A percentile compares a stretch with the other conserved stretches of the same genome.
Evolutionary conservation across 1,139 yeast genomes (phyloP).

Genomic region (Debaryomyces singareniensis): DNA sequence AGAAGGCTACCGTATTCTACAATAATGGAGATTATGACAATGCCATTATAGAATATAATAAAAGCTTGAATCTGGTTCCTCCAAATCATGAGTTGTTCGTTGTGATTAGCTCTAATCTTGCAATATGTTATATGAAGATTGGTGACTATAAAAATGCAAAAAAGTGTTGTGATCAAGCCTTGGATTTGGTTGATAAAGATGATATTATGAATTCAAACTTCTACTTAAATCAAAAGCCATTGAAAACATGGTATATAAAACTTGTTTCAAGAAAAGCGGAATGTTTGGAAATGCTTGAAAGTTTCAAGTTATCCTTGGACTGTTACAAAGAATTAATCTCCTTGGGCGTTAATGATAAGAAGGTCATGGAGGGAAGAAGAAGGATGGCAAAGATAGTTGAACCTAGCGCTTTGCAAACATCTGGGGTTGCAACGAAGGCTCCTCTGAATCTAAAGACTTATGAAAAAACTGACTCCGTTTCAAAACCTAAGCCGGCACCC

Average conservation of each 20-base stretch:
- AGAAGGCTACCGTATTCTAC: constrained; percentile 58
- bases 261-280: constrained; percentile 71
- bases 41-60: constrained; percentile 57
- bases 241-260: constrained; percentile 70
- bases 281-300: constrained; percentile 73
- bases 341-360: constrained; percentile 56
- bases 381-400: constrained; percentile 65
- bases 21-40: constrained; percentile 74
- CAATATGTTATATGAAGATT: constrained; percentile 59
- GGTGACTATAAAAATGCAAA: constrained; percentile 71
- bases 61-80: constrained; percentile 62
- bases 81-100: constrained; percentile 58
- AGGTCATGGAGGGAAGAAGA: constrained; percentile 73
- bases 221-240: constrained; percentile 43
- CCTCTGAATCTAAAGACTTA: constrained; percentile 1
- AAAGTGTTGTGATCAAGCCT: constrained; percentile 48
- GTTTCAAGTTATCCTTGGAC: constrained; percentile 54
- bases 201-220: constrained; percentile 17
- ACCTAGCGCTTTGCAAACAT: constrained; percentile 31
- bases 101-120: constrained; percentile 69
- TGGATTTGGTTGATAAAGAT: constrained; percentile 45
- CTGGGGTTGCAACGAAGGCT: constrained; percentile 8
- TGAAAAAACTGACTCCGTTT: constrained; percentile 1
- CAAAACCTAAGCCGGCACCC: constrained; percentile 1
- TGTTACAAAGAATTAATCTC: constrained; percentile 58